Conservation (phyloP, 2,329 filamentous ascomycete genomes). For the Stachybotrys elegans region DNA sequence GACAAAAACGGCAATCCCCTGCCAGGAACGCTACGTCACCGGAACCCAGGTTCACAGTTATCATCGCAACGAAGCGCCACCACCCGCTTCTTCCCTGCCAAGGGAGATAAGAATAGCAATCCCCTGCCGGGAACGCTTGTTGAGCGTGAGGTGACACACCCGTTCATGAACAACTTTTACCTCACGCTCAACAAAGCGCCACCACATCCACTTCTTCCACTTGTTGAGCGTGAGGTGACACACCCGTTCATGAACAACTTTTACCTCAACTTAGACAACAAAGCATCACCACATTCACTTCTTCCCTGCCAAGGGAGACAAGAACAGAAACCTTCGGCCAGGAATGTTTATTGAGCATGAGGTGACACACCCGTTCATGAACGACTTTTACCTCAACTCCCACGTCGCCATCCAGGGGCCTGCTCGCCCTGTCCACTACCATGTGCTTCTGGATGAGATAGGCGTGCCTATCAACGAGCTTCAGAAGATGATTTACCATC, state of each 20-base stretch:
- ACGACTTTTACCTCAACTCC: constrained; percentile 70
- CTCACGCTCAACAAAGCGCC: no score
- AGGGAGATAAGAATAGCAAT: constrained; percentile 71
- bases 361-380: constrained; percentile 86
- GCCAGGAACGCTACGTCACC: no score
- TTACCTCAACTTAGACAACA: constrained; percentile 65
- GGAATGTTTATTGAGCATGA: constrained; percentile 85
- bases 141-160: constrained; percentile 84
- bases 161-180: constrained; percentile 85
- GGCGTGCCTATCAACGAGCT: constrained; percentile 62
- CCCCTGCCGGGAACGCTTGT: constrained; percentile 81
- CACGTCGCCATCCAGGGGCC: constrained; percentile 86
- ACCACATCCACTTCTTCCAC: no score
- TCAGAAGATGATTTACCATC: constrained; percentile 87
- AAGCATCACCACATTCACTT: constrained; percentile 94
- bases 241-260: constrained; percentile 90
- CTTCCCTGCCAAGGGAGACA: constrained; percentile 70
- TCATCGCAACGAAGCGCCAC: constrained; percentile 89
- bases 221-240: constrained; percentile 86
- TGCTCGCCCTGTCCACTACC: constrained; percentile 86
- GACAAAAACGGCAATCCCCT: constrained; percentile 79
- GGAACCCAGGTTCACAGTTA: constrained; percentile 69
- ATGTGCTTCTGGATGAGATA: constrained; percentile 80
- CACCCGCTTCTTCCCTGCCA: constrained; percentile 82
- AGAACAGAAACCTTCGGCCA: constrained; percentile 75